Conservation (phyloP, 352 stramenopile species). For the Blastocystis sp. region DNA sequence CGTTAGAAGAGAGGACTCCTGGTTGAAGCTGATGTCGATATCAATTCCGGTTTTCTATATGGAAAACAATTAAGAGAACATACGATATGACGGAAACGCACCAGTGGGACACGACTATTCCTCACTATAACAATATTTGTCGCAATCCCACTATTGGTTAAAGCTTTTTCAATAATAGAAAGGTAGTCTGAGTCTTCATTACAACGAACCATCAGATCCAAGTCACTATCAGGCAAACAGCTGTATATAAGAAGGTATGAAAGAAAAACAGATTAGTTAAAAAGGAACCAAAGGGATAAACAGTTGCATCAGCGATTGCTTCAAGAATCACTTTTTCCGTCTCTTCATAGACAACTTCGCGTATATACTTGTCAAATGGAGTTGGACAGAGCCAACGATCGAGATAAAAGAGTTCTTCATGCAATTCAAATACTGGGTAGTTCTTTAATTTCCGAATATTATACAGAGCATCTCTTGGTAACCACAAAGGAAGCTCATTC, state of each 20-base stretch:
- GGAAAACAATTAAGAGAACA: neutral
- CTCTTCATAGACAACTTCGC: conserved; percentile 11
- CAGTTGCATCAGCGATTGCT: neutral
- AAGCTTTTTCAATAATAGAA: neutral
- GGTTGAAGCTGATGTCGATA: conserved; percentile 58
- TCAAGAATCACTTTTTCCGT: neutral
- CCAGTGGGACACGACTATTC: conserved; percentile 37
- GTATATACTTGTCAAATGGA: conserved; percentile 37
- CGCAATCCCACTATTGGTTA: neutral
- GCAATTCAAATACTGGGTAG: conserved; percentile 48
- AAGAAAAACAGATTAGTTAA: conserved; percentile 46
- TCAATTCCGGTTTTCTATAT: conserved; percentile 42
- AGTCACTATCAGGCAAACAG: conserved; percentile 56
- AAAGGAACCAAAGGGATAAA: conserved; percentile 61
- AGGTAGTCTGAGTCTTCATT: conserved; percentile 53
- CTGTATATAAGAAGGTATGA: neutral
- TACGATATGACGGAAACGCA: conserved; percentile 46
- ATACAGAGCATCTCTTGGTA: neutral
- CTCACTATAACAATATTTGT: conserved; percentile 5
- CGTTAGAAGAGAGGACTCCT: conserved; percentile 35
- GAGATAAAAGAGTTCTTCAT: conserved; percentile 56
- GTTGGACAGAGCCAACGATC: conserved; percentile 41
- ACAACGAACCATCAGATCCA: conserved; percentile 51
- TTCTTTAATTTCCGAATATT: conserved; percentile 22
- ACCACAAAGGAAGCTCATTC: neutral